Percentiles rank a stretch among this genome's conserved stretches.
These are phyloP conservation scores for Geopyxis carbonaria DNA, from an alignment of 495 filamentous ascomycete species.

Conservation along the genomic window DNA sequence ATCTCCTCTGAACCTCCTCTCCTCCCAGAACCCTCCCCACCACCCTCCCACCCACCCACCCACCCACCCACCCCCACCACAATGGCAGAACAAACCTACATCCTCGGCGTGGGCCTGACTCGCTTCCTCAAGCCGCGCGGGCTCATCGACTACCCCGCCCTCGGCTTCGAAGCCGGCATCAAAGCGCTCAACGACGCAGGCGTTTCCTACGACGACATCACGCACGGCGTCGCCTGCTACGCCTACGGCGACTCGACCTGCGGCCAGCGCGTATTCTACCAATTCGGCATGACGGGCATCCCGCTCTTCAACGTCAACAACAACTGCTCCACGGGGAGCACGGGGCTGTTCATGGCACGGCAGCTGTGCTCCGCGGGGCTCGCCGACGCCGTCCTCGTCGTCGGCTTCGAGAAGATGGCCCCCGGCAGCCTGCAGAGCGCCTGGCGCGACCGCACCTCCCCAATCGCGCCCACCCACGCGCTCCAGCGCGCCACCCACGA, in stretches of 20 bases:
- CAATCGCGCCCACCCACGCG: slow-evolving; percentile 47
- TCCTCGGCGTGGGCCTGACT: slow-evolving; percentile 95
- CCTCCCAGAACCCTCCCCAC: background rate
- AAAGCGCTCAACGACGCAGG: slow-evolving; percentile 92
- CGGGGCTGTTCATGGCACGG: slow-evolving; percentile 70
- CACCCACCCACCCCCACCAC: slow-evolving; percentile 6
- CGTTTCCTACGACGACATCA: slow-evolving; percentile 92
- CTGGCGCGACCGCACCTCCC: slow-evolving; percentile 66
- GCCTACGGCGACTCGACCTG: slow-evolving; percentile 91
- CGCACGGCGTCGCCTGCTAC: slow-evolving; percentile 92
- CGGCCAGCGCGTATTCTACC: slow-evolving; percentile 95
- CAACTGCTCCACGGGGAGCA: slow-evolving; percentile 88
- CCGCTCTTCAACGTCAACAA: slow-evolving; percentile 98
- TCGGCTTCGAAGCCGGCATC: slow-evolving; percentile 86
- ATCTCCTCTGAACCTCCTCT: no score
- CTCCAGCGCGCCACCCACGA: slow-evolving; percentile 77
- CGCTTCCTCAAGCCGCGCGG: slow-evolving; percentile 97
- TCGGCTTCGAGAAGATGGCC: slow-evolving; percentile 98
- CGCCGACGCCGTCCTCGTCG: slow-evolving; percentile 71
- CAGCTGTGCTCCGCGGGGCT: slow-evolving; percentile 63
- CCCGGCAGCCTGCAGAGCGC: slow-evolving; percentile 64
- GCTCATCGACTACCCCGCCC: slow-evolving; percentile 74
- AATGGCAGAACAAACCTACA: slow-evolving; percentile 43
- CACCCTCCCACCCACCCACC: background rate
- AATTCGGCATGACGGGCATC: slow-evolving; percentile 92